Evolutionary conservation across 192 early-diverging fungal species (phyloP), one percentile per base, ranked within the genome.

Genomic region (Ambispora gerdemannii): DNA sequence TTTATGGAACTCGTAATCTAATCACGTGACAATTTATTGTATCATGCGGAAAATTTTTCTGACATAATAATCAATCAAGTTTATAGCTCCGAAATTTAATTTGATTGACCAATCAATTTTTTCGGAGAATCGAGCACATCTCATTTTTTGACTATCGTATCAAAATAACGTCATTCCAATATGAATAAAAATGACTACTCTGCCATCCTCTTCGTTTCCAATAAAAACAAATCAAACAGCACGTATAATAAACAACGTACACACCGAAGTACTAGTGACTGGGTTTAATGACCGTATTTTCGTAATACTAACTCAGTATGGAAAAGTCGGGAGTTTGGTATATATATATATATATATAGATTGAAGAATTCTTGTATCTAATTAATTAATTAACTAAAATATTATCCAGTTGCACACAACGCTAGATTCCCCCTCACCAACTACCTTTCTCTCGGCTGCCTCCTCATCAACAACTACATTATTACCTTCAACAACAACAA

Each of bases 241-340:
- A 0, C 55, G 77, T 27, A 49, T 50, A 0, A 69, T 85, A 22
- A 71, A 83, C 30, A 82, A 78, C 49, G 58, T 66, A 36, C 81
- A 83, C 50, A 84, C 81, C 2, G 83, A 85, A 35, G 76, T 82
- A 11, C 53, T 83, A 27, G 66, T 85, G n/a, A 71, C 76, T 0
- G 81, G 80, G 10, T 85, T 78, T 49, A 19, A 20, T 1, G 82
- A 87, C 74, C 83, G 78, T 69, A 87, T 85, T 32, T 70, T 85
- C 49, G 72, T 84, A 36, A 34, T 84, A 22, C 71, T 84, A 27
- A 80, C 77, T 2, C 84, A 86, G 32, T 84, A 81, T 69, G 82
- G 82, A 13, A 80, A 74, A 63, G 77, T 83, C 30, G 84, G 84
- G 11, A 84, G 80, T 69, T 33, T 86, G 79, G 84, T 86, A 77